A percentile compares a stretch with the other conserved stretches of the same genome.
phyloP scores from a whole-genome alignment of 1,284 basidiomycete species.

The Cryptococcus neoformans region DNA sequence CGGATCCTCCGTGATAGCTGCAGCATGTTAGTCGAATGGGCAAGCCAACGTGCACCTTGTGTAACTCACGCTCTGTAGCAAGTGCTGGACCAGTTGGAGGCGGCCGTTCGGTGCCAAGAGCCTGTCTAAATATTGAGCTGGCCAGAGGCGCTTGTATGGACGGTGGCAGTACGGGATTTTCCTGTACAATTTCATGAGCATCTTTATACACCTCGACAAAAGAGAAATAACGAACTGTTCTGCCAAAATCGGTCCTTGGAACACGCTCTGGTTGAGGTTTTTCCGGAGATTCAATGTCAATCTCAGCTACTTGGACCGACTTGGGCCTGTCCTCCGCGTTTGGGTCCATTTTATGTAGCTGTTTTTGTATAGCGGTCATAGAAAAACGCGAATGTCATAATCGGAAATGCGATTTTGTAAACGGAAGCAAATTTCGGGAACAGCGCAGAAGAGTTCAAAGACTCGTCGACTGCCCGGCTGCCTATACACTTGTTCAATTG shows the following conservation, averaged over 20 bases:
- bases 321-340: slow-evolving; percentile 39
- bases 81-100: slow-evolving; percentile 5
- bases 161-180: slow-evolving; percentile 11
- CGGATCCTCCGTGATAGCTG: slow-evolving; percentile 20
- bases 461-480: no score
- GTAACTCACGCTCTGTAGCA: slow-evolving; percentile 8
- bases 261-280: slow-evolving; percentile 6
- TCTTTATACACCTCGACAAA: no score
- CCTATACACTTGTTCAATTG: no score
- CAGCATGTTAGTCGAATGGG: background rate
- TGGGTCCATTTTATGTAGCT: slow-evolving; percentile 37
- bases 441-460: no score
- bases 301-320: slow-evolving; percentile 35
- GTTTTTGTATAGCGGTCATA: background rate
- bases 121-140: slow-evolving; percentile 35
- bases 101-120: slow-evolving; percentile 16
- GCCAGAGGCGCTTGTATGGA: slow-evolving; percentile 19
- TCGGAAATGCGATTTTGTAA: no score
- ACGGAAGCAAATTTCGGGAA: slow-evolving; percentile 1
- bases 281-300: slow-evolving; percentile 39
- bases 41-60: background rate
- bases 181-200: slow-evolving; percentile 3
- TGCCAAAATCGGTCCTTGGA: slow-evolving; percentile 5
- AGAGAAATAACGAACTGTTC: background rate
- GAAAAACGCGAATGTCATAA: background rate